phyloP scores from a whole-genome alignment of 2,329 filamentous ascomycete genomes.

The Paecilomyces sp. region DNA sequence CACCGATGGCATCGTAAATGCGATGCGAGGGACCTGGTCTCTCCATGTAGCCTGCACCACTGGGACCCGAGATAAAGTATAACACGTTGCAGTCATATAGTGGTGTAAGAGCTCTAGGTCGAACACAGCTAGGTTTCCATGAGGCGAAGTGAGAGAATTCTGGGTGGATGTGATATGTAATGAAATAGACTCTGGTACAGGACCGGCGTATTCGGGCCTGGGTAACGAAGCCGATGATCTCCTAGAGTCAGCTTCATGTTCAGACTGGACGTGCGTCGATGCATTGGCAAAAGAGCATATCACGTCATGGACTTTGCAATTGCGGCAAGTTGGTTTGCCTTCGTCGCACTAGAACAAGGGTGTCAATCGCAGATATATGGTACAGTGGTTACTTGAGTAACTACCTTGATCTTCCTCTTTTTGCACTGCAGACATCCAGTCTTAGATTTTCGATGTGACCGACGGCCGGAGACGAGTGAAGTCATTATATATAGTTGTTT shows the following conservation, averaged over 20 bases:
- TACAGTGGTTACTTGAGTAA: not conserved
- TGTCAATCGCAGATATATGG: no score
- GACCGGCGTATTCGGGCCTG: not conserved
- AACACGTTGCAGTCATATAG: slow-evolving; percentile 43
- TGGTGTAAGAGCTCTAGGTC: slow-evolving; percentile 50
- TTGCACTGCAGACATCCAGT: slow-evolving; percentile 20
- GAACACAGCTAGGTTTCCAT: slow-evolving; percentile 18
- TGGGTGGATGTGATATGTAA: not conserved
- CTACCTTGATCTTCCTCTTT: slow-evolving; percentile 21
- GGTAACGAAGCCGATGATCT: not conserved
- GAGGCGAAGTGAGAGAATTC: not conserved
- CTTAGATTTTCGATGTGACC: slow-evolving; percentile 19
- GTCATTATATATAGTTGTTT: not conserved
- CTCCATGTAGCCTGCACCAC: slow-evolving; percentile 41
- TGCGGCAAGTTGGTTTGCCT: slow-evolving; percentile 15
- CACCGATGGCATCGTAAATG: slow-evolving; percentile 41
- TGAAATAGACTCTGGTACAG: not conserved
- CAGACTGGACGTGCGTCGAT: not conserved
- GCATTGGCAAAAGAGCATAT: slow-evolving; percentile 11
- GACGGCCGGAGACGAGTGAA: slow-evolving; percentile 4
- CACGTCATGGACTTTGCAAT: slow-evolving; percentile 16
- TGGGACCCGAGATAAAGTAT: slow-evolving; percentile 39
- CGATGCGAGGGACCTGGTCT: slow-evolving; percentile 41
- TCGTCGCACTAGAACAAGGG: slow-evolving; percentile 17
- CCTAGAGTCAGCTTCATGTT: not conserved